These are phyloP conservation scores for Colletotrichum truncatum DNA, from an alignment of 2,329 filamentous ascomycete species.

Conservation along the genomic window DNA sequence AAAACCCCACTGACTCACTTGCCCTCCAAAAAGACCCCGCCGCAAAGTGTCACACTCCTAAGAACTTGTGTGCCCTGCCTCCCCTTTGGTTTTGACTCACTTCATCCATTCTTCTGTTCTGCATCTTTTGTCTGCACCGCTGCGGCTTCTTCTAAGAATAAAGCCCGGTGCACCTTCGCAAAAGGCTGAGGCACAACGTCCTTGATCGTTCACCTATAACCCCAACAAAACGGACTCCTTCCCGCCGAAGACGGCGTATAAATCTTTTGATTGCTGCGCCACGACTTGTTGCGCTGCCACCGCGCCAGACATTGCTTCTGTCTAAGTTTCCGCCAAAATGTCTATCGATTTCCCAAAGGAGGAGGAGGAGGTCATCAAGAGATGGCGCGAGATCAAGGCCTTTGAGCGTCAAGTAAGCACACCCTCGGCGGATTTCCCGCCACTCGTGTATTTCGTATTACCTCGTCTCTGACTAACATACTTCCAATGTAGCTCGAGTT, in stretches of 20 bases:
- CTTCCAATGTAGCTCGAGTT: constrained; percentile 70
- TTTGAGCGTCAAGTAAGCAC: constrained; percentile 83
- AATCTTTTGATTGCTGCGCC: neutral
- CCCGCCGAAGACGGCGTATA: neutral
- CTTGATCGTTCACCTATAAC: neutral
- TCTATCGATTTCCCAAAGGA: constrained; percentile 93
- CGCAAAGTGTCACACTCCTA: neutral
- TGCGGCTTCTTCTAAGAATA: neutral
- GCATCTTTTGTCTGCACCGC: neutral
- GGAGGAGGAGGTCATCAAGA: constrained; percentile 84
- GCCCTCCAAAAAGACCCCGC: constrained; percentile 23
- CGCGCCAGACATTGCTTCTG: neutral
- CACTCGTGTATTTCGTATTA: neutral
- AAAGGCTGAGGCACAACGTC: neutral
- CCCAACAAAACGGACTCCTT: neutral
- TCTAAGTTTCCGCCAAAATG: constrained; percentile 57
- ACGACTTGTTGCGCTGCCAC: neutral
- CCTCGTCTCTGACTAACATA: neutral
- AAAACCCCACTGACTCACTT: constrained; percentile 31
- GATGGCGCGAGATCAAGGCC: constrained; percentile 92
- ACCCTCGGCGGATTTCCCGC: too few species aligned
- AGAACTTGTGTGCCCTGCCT: neutral
- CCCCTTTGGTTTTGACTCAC: constrained; percentile 10
- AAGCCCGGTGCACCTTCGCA: neutral
- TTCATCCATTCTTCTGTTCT: neutral